Conservation (phyloP, 345 rosid species). For the Pistacia atlantica region DNA sequence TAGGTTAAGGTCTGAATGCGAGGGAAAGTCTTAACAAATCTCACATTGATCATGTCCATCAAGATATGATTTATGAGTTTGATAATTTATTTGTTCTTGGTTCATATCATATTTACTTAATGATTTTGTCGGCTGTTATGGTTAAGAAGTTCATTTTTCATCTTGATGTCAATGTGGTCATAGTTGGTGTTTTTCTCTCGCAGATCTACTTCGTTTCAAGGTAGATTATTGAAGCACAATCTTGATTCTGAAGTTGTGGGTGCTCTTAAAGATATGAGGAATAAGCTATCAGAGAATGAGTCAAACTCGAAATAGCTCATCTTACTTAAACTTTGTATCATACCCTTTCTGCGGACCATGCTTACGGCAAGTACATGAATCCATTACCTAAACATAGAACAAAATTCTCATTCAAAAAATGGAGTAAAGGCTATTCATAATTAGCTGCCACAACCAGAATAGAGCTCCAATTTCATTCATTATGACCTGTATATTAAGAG, state of each 20-base stretch:
- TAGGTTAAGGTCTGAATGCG: too few relatives aligned
- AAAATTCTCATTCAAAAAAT: not conserved
- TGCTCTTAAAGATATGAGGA: slow-evolving; percentile 83
- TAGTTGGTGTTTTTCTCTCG: slow-evolving; percentile 13
- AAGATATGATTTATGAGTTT: not conserved
- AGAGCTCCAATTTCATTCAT: not conserved
- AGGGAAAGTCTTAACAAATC: too few relatives aligned
- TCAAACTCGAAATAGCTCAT: slow-evolving; percentile 33
- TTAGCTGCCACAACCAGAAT: too few relatives aligned
- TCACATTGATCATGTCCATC: too few relatives aligned
- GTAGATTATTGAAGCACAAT: slow-evolving; percentile 81
- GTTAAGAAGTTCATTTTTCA: not conserved
- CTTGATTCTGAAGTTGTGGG: slow-evolving; percentile 86
- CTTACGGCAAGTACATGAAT: not conserved
- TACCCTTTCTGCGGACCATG: not conserved
- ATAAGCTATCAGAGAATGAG: slow-evolving; percentile 59
- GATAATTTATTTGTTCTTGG: not conserved
- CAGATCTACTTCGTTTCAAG: slow-evolving; percentile 80
- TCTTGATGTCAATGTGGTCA: not conserved
- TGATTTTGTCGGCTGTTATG: not conserved
- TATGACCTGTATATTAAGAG: not conserved
- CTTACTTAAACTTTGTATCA: slow-evolving; percentile 1
- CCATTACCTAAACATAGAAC: not conserved
- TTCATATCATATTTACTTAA: not conserved
- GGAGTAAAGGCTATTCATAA: too few relatives aligned